Conservation (phyloP, 805 yeast genomes). For the Naumovozyma castellii region DNA sequence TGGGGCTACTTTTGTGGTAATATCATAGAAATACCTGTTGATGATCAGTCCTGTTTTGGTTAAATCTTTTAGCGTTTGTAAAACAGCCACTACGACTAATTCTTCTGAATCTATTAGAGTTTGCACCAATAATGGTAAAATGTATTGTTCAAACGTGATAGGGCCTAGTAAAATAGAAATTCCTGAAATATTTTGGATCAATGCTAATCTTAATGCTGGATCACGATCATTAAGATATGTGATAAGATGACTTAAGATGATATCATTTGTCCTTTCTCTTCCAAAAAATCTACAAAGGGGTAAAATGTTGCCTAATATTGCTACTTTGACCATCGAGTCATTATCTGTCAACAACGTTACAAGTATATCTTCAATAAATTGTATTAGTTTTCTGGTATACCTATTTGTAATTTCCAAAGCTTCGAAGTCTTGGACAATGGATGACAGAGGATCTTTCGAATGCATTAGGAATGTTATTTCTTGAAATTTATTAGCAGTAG, state of each 20-base stretch:
- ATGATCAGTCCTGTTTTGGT: conserved; percentile 48
- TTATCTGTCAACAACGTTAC: conserved; percentile 61
- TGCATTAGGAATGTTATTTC: conserved; percentile 40
- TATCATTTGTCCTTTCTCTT: conserved; percentile 77
- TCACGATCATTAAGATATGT: conserved; percentile 81
- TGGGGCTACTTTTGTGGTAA: conserved; percentile 41
- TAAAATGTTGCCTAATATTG: conserved; percentile 60
- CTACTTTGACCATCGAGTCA: conserved; percentile 54
- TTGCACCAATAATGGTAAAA: conserved; percentile 76
- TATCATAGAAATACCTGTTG: conserved; percentile 44
- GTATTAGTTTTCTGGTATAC: conserved; percentile 17
- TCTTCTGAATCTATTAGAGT: conserved; percentile 80
- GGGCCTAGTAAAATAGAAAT: conserved; percentile 76
- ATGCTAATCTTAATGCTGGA: conserved; percentile 54
- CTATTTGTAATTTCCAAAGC: conserved; percentile 16
- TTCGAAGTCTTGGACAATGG: conserved; percentile 9
- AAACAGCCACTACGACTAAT: conserved; percentile 60
- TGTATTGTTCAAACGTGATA: conserved; percentile 74
- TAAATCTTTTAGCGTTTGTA: conserved; percentile 49
- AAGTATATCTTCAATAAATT: conserved; percentile 54
- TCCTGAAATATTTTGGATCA: conserved; percentile 62
- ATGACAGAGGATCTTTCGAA: conserved; percentile 14
- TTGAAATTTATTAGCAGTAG: conserved; percentile 51
- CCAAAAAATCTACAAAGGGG: conserved; percentile 79
- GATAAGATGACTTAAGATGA: conserved; percentile 80